phyloP scores from a whole-genome alignment of 169 alveolate species.

The Plasmodium inui region DNA sequence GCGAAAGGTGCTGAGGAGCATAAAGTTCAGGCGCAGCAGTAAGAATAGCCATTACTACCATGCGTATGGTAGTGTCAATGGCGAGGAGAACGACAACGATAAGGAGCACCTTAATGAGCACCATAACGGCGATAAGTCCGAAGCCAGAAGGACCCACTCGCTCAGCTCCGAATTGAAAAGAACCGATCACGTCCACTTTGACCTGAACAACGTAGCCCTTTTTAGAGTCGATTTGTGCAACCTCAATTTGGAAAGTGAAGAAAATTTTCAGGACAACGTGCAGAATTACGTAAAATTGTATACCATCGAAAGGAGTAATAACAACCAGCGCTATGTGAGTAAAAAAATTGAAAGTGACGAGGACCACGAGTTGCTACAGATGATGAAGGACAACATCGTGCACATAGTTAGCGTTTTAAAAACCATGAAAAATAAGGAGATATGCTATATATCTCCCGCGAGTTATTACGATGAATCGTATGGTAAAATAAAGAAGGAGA shows the following conservation, averaged over 20 bases:
- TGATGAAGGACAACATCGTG: constrained; percentile 21
- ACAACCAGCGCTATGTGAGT: constrained; percentile 23
- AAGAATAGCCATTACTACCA: not conserved
- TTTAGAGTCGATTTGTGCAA: constrained; percentile 42
- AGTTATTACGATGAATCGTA: constrained; percentile 18
- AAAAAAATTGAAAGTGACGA: constrained; percentile 25
- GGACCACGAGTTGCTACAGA: constrained; percentile 32
- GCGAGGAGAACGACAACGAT: not conserved
- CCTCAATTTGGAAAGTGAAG: constrained; percentile 8
- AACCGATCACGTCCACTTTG: constrained; percentile 17
- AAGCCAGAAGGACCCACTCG: not conserved
- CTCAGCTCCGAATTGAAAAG: constrained; percentile 18
- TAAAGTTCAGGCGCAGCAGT: not conserved
- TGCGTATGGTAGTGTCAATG: not conserved
- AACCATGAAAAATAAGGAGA: constrained; percentile 69
- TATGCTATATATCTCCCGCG: constrained; percentile 34
- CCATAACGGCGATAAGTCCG: constrained; percentile 19
- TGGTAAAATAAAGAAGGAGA: constrained; percentile 32
- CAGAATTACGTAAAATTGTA: constrained; percentile 32
- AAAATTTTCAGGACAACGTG: constrained; percentile 2
- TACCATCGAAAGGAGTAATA: constrained; percentile 41
- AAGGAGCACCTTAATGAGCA: not conserved
- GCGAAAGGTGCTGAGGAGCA: constrained; percentile 9
- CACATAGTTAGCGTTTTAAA: constrained; percentile 33
- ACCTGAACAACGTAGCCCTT: constrained; percentile 54